A percentile compares a stretch with the other conserved stretches of the same genome.
Evolutionary conservation across 2,329 filamentous ascomycete genomes (phyloP).

Genomic region (Sporothrix pseudoabietina): DNA sequence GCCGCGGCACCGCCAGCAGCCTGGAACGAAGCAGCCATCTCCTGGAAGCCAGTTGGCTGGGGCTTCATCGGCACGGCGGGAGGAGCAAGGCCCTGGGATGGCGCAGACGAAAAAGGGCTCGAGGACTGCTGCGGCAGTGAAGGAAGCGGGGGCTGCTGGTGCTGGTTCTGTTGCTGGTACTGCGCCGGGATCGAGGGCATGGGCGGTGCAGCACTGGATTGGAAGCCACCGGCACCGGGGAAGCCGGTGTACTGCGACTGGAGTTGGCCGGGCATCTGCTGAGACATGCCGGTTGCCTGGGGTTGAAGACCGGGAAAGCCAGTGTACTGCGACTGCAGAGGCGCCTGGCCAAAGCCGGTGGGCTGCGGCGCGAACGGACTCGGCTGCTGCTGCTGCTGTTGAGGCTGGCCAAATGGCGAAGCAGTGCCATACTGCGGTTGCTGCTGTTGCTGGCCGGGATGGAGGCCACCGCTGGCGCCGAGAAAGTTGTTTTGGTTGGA

Average conservation of each 20-base stretch:
- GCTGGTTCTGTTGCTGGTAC: conserved; percentile 59
- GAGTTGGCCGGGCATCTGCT: conserved; percentile 59
- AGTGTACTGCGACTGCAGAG: conserved; percentile 61
- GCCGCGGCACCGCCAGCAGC: conserved; percentile 48
- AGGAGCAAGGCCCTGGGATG: conserved; percentile 52
- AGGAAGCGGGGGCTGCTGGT: conserved; percentile 33
- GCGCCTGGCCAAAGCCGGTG: conserved; percentile 61
- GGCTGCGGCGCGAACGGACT: conserved; percentile 60
- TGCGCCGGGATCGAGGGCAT: conserved; percentile 63
- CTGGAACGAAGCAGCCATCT: conserved; percentile 69
- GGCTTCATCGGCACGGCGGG: conserved; percentile 62
- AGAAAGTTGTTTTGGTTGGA: conserved; percentile 85
- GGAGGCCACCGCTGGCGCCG: conserved; percentile 71
- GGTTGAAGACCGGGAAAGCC: conserved; percentile 59
- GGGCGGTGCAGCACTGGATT: conserved; percentile 58
- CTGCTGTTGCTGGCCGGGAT: conserved; percentile 65
- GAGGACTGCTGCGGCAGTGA: conserved; percentile 47
- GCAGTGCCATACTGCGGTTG: conserved; percentile 51
- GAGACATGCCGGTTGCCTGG: conserved; percentile 50
- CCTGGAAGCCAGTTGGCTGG: conserved; percentile 65
- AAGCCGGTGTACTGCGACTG: conserved; percentile 72
- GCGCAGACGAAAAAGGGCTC: conserved; percentile 51
- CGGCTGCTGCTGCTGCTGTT: conserved; percentile 53
- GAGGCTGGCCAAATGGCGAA: conserved; percentile 49
- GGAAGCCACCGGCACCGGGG: conserved; percentile 54